Conservation (phyloP, 1,284 basidiomycete species). For the Moesziomyces antarcticus region DNA sequence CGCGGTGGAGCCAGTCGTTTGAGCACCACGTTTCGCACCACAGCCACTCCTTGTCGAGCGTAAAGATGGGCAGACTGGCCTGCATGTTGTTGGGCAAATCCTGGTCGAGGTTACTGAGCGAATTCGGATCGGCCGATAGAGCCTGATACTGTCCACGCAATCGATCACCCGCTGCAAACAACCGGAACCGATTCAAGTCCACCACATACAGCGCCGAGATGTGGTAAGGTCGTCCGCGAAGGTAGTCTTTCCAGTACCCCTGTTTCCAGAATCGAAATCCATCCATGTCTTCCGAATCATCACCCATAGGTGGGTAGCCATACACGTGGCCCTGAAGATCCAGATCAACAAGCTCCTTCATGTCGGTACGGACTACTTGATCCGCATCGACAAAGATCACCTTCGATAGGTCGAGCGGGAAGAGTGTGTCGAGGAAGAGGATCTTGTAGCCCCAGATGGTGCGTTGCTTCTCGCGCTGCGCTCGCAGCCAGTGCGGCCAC, state of each 20-base stretch:
- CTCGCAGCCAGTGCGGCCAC: conserved; percentile 97
- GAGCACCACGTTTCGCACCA: conserved; percentile 68
- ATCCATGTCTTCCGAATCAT: conserved; percentile 91
- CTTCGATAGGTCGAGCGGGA: conserved; percentile 97
- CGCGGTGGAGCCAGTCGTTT: conserved; percentile 52
- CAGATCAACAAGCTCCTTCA: conserved; percentile 89
- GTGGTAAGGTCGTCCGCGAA: conserved; percentile 50
- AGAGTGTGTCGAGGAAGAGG: conserved; percentile 95
- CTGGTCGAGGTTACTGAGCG: conserved; percentile 94
- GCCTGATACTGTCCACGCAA: conserved; percentile 91
- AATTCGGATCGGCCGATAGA: conserved; percentile 90
- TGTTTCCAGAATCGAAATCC: conserved; percentile 98
- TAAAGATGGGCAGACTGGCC: conserved; percentile 56
- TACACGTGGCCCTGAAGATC: conserved; percentile 78
- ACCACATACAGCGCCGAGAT: conserved; percentile 86
- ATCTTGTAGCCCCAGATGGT: conserved; percentile 99
- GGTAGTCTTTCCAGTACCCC: conserved; percentile 69
- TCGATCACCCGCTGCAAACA: conserved; percentile 78
- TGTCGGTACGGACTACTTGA: conserved; percentile 88
- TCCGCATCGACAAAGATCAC: conserved; percentile 97
- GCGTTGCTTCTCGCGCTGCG: conserved; percentile 95
- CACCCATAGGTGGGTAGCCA: conserved; percentile 94
- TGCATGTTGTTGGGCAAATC: conserved; percentile 65
- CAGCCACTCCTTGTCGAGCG: conserved; percentile 62
- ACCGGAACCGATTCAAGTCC: conserved; percentile 92